These are phyloP conservation scores for Centella asiatica DNA, from an alignment of 129 eudicot species.

Conservation along the genomic window DNA sequence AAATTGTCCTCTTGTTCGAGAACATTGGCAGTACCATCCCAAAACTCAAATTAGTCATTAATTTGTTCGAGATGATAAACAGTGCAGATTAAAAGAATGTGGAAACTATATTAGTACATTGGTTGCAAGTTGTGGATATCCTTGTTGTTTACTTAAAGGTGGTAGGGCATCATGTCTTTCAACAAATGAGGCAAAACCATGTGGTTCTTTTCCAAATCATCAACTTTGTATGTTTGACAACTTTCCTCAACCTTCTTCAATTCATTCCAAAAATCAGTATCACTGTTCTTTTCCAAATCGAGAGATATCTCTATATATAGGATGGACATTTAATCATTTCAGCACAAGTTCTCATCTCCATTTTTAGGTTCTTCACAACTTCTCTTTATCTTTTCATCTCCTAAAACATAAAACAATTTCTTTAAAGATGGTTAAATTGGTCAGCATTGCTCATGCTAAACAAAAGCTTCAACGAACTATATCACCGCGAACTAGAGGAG, in stretches of 20 bases:
- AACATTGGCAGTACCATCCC: no score
- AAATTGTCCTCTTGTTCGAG: no score
- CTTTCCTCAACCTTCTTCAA: background rate
- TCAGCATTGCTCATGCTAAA: constrained; percentile 40
- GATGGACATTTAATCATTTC: background rate
- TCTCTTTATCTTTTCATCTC: background rate
- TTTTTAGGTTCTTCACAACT: background rate
- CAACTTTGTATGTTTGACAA: constrained; percentile 24
- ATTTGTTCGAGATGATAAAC: constrained; percentile 9
- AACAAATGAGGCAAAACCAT: constrained; percentile 49
- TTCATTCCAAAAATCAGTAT: background rate
- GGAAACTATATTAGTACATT: constrained; percentile 13
- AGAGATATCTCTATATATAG: constrained; percentile 17
- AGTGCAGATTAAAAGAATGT: constrained; percentile 17
- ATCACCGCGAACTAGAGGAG: constrained; percentile 33
- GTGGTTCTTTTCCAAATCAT: constrained; percentile 32
- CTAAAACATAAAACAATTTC: background rate
- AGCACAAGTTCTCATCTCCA: constrained; percentile 1
- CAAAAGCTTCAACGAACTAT: constrained; percentile 47
- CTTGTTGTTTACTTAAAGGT: constrained; percentile 25
- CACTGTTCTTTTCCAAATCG: background rate
- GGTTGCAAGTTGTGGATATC: constrained; percentile 15
- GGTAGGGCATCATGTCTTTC: constrained; percentile 49
- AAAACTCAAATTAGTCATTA: background rate
- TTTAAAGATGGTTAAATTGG: constrained; percentile 27